These are phyloP conservation scores for Cyclocybe cylindracea DNA, from an alignment of 768 basidiomycete species.

Conservation along the genomic window DNA sequence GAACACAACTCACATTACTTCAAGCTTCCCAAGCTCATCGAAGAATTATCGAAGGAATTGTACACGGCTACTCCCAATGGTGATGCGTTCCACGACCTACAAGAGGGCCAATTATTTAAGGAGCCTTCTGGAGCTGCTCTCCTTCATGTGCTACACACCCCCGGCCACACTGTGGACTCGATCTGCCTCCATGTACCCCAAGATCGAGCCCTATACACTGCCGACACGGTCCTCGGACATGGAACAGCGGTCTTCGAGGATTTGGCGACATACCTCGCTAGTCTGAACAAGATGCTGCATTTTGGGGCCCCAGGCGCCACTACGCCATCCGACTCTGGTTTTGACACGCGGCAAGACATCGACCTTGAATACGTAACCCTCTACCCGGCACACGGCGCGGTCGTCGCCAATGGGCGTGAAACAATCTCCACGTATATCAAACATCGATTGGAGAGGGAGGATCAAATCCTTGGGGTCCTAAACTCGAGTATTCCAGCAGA, in stretches of 20 bases:
- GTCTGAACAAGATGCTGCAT: slow-evolving; percentile 59
- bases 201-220: slow-evolving; percentile 82
- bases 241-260: slow-evolving; percentile 91
- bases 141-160: slow-evolving; percentile 77
- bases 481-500: slow-evolving; percentile 31
- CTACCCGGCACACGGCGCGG: slow-evolving; percentile 92
- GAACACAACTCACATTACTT: slow-evolving; percentile 26
- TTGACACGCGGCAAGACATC: slow-evolving; percentile 4
- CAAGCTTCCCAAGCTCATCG: slow-evolving; percentile 39
- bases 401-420: slow-evolving; percentile 60
- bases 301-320: slow-evolving; percentile 29
- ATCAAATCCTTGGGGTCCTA: slow-evolving; percentile 65
- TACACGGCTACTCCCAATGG: slow-evolving; percentile 48
- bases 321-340: background rate
- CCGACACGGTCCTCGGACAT: slow-evolving; percentile 88
- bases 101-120: slow-evolving; percentile 52
- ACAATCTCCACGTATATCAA: slow-evolving; percentile 72
- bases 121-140: slow-evolving; percentile 28
- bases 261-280: slow-evolving; percentile 66
- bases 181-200: slow-evolving; percentile 69
- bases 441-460: slow-evolving; percentile 82
- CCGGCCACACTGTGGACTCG: slow-evolving; percentile 90
- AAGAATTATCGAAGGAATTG: slow-evolving; percentile 40
- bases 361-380: slow-evolving; percentile 43
- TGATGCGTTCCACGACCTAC: slow-evolving; percentile 55